These are phyloP conservation scores for Wilcoxina mikolae DNA, from an alignment of 495 filamentous ascomycete species.

Conservation along the genomic window DNA sequence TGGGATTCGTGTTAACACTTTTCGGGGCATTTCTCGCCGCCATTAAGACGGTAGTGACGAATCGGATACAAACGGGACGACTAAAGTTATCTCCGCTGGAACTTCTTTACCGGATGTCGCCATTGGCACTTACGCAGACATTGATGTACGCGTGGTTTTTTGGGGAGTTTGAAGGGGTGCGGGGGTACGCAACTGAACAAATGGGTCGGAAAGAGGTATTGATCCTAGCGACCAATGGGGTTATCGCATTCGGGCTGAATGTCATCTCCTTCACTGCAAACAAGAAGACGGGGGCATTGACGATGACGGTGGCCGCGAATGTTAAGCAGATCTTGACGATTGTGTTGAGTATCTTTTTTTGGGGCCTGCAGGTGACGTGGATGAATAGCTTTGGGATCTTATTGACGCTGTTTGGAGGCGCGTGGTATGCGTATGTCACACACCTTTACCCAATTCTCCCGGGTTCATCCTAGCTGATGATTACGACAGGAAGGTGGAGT, in stretches of 20 bases:
- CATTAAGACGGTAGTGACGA: conserved; percentile 43
- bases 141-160: conserved; percentile 35
- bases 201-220: conserved; percentile 16
- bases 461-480: background rate
- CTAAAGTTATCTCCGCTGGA: conserved; percentile 40
- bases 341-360: conserved; percentile 39
- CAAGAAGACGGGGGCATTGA: conserved; percentile 41
- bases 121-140: conserved; percentile 39
- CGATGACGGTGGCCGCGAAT: conserved; percentile 44
- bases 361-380: conserved; percentile 36
- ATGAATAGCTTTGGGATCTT: conserved; percentile 36
- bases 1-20: conserved; percentile 40
- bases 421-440: conserved; percentile 31
- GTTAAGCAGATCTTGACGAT: conserved; percentile 46
- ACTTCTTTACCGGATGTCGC: conserved; percentile 41
- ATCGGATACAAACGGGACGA: conserved; percentile 41
- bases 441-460: background rate
- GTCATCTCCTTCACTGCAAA: conserved; percentile 42
- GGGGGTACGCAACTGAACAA: conserved; percentile 7
- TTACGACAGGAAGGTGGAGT: conserved; percentile 14
- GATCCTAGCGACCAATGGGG: conserved; percentile 35
- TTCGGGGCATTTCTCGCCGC: conserved; percentile 41
- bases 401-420: conserved; percentile 35
- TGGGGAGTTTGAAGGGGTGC: conserved; percentile 34
- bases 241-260: conserved; percentile 41